A percentile compares a stretch with the other conserved stretches of the same genome.
Conservation (phyloP, 2,329 filamentous ascomycete genomes). For the Coniochaeta sp. region DNA sequence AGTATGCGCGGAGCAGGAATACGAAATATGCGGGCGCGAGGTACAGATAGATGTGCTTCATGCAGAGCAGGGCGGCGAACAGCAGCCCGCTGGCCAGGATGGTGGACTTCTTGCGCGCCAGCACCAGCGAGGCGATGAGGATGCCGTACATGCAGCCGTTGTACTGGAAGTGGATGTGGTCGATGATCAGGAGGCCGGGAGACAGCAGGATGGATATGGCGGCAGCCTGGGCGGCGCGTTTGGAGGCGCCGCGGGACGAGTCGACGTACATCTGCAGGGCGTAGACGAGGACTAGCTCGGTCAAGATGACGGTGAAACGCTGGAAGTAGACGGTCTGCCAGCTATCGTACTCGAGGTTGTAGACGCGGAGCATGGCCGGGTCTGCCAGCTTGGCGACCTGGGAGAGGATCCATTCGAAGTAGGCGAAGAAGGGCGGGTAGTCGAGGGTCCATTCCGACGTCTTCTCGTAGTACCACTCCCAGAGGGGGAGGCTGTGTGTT, state of each 20-base stretch:
- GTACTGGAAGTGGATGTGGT: slow-evolving; percentile 98
- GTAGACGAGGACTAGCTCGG: slow-evolving; percentile 77
- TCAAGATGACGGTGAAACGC: slow-evolving; percentile 75
- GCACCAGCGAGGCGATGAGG: slow-evolving; percentile 75
- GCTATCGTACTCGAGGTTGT: slow-evolving; percentile 78
- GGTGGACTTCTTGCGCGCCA: slow-evolving; percentile 69
- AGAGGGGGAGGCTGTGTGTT: slow-evolving; percentile 78
- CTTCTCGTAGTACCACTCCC: slow-evolving; percentile 94
- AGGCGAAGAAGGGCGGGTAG: slow-evolving; percentile 96
- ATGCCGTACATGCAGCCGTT: slow-evolving; percentile 95
- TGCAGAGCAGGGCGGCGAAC: slow-evolving; percentile 79
- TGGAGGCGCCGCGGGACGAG: slow-evolving; percentile 55
- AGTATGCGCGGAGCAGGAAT: slow-evolving; percentile 83
- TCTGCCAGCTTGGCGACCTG: slow-evolving; percentile 72
- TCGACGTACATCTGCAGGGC: slow-evolving; percentile 77
- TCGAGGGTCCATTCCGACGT: slow-evolving; percentile 99
- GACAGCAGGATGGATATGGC: slow-evolving; percentile 87
- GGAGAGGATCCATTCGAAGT: slow-evolving; percentile 90
- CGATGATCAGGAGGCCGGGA: slow-evolving; percentile 90
- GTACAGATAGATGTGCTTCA: slow-evolving; percentile 98
- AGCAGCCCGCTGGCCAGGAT: slow-evolving; percentile 71
- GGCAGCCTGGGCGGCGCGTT: slow-evolving; percentile 72
- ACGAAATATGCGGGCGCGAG: slow-evolving; percentile 94
- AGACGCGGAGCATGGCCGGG: slow-evolving; percentile 71
- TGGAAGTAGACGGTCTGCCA: slow-evolving; percentile 96